Percentiles rank a stretch among this genome's conserved stretches.
Conservation (phyloP, 768 basidiomycete species). For the Termitomyces heimii region DNA sequence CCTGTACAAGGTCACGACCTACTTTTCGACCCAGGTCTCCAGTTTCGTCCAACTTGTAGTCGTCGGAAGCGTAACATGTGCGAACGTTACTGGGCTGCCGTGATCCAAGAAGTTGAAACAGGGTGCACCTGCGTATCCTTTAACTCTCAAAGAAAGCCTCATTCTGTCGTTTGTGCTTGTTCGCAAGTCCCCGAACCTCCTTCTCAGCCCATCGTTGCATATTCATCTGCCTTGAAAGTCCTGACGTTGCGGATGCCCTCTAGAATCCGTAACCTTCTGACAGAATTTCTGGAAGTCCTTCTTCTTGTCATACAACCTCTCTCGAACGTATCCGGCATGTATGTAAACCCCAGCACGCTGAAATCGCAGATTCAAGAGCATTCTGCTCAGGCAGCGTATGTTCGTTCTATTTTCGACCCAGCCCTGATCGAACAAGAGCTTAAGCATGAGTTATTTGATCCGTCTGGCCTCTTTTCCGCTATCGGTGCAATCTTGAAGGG, state of each 20-base stretch:
- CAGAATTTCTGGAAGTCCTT: constrained; percentile 77
- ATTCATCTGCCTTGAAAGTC: constrained; percentile 35
- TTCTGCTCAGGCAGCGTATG: constrained; percentile 56
- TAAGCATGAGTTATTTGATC: constrained; percentile 69
- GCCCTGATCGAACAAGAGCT: constrained; percentile 80
- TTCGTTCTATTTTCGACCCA: constrained; percentile 77
- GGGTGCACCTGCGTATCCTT: constrained; percentile 86
- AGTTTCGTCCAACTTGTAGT: constrained; percentile 74
- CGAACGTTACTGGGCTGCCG: constrained; percentile 82
- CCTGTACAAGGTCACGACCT: constrained; percentile 72
- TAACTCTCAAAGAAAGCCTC: constrained; percentile 51
- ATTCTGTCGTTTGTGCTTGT: constrained; percentile 52
- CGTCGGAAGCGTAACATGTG: constrained; percentile 66
- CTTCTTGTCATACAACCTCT: constrained; percentile 81
- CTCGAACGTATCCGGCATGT: constrained; percentile 52
- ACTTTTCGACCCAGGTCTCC: constrained; percentile 79
- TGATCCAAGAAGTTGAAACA: constrained; percentile 68
- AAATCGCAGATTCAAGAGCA: constrained; percentile 58
- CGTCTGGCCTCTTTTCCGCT: constrained; percentile 67
- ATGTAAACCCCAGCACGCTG: constrained; percentile 52
- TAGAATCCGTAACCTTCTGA: constrained; percentile 61
- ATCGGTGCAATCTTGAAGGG: constrained; percentile 81
- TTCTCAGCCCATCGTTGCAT: constrained; percentile 35
- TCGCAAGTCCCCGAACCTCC: constrained; percentile 35
- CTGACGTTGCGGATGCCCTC: constrained; percentile 66